These are phyloP conservation scores for Tolypocladium sp. DNA, from an alignment of 2,329 filamentous ascomycete genomes.

Conservation along the genomic window DNA sequence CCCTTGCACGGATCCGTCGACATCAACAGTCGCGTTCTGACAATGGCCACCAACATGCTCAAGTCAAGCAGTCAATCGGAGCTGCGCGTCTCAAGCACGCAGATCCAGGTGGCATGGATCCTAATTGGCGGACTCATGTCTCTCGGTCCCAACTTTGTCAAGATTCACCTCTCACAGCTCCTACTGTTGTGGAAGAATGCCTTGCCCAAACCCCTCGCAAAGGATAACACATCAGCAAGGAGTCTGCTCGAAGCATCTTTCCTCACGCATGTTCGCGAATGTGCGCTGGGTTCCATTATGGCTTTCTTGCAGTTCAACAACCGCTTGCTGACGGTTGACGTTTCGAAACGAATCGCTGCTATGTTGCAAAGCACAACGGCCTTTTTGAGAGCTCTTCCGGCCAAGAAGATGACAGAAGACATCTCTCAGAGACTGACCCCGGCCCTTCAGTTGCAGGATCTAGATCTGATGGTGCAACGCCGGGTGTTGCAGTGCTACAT, in stretches of 20 bases:
- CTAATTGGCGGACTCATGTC: slow-evolving; percentile 95
- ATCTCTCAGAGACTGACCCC: slow-evolving; percentile 75
- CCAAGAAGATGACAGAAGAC: slow-evolving; percentile 80
- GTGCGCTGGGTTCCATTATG: slow-evolving; percentile 81
- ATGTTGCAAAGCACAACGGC: slow-evolving; percentile 94
- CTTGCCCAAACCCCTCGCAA: slow-evolving; percentile 84
- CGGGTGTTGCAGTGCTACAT: slow-evolving; percentile 92
- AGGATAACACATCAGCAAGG: slow-evolving; percentile 78
- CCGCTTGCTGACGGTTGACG: slow-evolving; percentile 82
- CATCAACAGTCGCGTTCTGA: slow-evolving; percentile 83
- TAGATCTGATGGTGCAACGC: slow-evolving; percentile 86
- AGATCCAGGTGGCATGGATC: slow-evolving; percentile 97
- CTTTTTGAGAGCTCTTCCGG: slow-evolving; percentile 77
- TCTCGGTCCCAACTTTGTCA: slow-evolving; percentile 93
- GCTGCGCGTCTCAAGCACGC: slow-evolving; percentile 80
- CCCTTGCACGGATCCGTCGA: slow-evolving; percentile 93
- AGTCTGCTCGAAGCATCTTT: slow-evolving; percentile 87
- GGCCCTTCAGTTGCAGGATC: slow-evolving; percentile 78
- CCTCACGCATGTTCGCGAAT: slow-evolving; percentile 88
- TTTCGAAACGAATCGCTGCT: slow-evolving; percentile 81
- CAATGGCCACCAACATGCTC: slow-evolving; percentile 82
- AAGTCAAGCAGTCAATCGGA: slow-evolving; percentile 91
- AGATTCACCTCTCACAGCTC: slow-evolving; percentile 92
- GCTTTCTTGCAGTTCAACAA: slow-evolving; percentile 92
- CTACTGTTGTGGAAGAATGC: slow-evolving; percentile 96